A percentile compares a stretch with the other conserved stretches of the same genome.
Evolutionary conservation across 2,329 filamentous ascomycete species (phyloP).

Genomic region (Xylariaceae sp.): DNA sequence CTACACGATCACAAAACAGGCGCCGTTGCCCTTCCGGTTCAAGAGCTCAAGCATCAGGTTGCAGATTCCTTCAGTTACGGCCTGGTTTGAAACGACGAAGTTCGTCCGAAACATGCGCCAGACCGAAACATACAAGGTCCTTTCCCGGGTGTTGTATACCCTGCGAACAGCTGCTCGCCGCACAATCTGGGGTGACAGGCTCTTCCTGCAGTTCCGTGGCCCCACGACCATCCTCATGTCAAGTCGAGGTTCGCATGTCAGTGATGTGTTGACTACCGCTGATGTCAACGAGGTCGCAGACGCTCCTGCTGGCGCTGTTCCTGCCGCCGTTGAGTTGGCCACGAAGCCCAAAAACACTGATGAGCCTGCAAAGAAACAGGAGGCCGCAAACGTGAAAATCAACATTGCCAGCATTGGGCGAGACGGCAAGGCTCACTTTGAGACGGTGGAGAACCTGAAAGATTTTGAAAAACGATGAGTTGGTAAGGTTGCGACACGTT

Average conservation of each 20-base stretch:
- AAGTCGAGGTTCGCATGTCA: slow-evolving; percentile 72
- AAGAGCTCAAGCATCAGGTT: slow-evolving; percentile 71
- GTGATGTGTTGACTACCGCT: slow-evolving; percentile 68
- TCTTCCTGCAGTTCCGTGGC: slow-evolving; percentile 87
- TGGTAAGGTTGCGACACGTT: background rate
- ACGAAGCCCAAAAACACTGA: slow-evolving; percentile 34
- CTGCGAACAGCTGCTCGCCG: slow-evolving; percentile 71
- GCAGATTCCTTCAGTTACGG: slow-evolving; percentile 67
- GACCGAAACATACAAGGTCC: slow-evolving; percentile 65
- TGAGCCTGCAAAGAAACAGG: slow-evolving; percentile 28
- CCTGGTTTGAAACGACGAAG: slow-evolving; percentile 61
- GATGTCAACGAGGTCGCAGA: slow-evolving; percentile 91
- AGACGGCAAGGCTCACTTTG: slow-evolving; percentile 63
- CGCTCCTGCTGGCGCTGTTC: slow-evolving; percentile 64
- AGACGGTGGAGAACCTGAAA: slow-evolving; percentile 54
- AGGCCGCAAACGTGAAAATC: slow-evolving; percentile 41
- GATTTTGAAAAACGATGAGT: slow-evolving; percentile 40
- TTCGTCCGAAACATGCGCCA: slow-evolving; percentile 70
- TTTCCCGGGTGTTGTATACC: slow-evolving; percentile 60
- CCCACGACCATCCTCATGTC: slow-evolving; percentile 83
- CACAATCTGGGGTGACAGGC: slow-evolving; percentile 87
- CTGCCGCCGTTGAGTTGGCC: slow-evolving; percentile 50
- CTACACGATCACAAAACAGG: slow-evolving; percentile 70
- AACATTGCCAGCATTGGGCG: slow-evolving; percentile 52
- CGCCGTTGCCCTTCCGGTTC: slow-evolving; percentile 81